These are phyloP conservation scores for Pseudevernia furfuracea DNA, from an alignment of 495 filamentous ascomycete species.

Conservation along the genomic window DNA sequence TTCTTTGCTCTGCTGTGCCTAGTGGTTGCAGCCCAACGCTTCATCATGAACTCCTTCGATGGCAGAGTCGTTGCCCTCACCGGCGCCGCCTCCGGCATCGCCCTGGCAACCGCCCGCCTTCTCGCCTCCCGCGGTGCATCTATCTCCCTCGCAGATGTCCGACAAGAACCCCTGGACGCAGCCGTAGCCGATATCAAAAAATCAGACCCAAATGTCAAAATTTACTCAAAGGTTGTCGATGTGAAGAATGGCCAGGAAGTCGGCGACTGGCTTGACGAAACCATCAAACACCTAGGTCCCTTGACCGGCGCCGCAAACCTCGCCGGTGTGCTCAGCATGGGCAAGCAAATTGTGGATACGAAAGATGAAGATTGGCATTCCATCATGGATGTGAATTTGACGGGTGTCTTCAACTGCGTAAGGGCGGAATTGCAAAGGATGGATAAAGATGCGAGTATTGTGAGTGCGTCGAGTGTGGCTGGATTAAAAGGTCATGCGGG, in stretches of 20 bases:
- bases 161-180: constrained; percentile 31
- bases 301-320: constrained; percentile 54
- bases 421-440: constrained; percentile 43
- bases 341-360: constrained; percentile 34
- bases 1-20: neutral
- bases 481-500: constrained; percentile 44
- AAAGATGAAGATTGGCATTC: constrained; percentile 46
- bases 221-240: constrained; percentile 36
- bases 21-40: neutral
- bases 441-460: constrained; percentile 40
- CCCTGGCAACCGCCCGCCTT: constrained; percentile 47
- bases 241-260: constrained; percentile 36
- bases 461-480: constrained; percentile 50
- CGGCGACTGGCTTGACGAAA: constrained; percentile 40
- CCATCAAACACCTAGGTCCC: constrained; percentile 37
- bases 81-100: constrained; percentile 49
- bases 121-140: constrained; percentile 42
- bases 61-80: constrained; percentile 48
- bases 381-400: constrained; percentile 49
- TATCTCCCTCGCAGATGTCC: constrained; percentile 47
- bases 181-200: constrained; percentile 23
- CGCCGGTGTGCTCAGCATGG: constrained; percentile 43
- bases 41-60: constrained; percentile 23
- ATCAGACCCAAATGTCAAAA: constrained; percentile 13
- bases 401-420: constrained; percentile 51